Evolutionary conservation across 345 rosid species (phyloP).

Genomic region (Boechera stricta): DNA sequence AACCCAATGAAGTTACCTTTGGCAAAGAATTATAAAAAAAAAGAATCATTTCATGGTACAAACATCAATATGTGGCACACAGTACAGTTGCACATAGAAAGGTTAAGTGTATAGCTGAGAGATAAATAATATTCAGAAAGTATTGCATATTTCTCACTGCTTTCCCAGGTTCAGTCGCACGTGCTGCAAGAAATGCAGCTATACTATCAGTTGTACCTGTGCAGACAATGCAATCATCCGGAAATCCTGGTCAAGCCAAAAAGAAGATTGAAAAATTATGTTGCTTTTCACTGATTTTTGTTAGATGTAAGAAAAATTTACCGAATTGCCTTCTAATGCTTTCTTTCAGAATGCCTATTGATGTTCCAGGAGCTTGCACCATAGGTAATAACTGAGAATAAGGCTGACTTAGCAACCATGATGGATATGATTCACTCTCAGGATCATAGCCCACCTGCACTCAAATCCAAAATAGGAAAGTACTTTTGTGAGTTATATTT

Average conservation of each 20-base stretch:
- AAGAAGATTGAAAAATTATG: not conserved
- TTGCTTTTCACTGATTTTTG: not conserved
- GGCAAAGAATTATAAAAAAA: not conserved
- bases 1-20: conserved; percentile 93
- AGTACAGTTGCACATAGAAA: not conserved
- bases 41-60: not conserved
- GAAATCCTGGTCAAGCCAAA: conserved; percentile 64
- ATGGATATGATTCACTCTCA: conserved; percentile 77
- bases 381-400: conserved; percentile 73
- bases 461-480: not conserved
- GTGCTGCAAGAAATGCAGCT: conserved; percentile 97
- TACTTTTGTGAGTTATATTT: not conserved
- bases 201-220: conserved; percentile 94
- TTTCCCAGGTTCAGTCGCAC: conserved; percentile 80
- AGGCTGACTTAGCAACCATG: conserved; percentile 86
- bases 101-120: not conserved
- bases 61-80: not conserved
- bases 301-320: conserved; percentile 36
- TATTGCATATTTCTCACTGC: conserved; percentile 60
- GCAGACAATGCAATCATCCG: conserved; percentile 73
- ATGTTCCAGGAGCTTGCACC: conserved; percentile 80
- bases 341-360: conserved; percentile 66
- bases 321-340: conserved; percentile 62
- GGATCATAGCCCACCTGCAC: conserved; percentile 95
- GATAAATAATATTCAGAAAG: conserved; percentile 2